Evolutionary conservation across 2,329 filamentous ascomycete species (phyloP).

Genomic region (Sporothrix pallida): DNA sequence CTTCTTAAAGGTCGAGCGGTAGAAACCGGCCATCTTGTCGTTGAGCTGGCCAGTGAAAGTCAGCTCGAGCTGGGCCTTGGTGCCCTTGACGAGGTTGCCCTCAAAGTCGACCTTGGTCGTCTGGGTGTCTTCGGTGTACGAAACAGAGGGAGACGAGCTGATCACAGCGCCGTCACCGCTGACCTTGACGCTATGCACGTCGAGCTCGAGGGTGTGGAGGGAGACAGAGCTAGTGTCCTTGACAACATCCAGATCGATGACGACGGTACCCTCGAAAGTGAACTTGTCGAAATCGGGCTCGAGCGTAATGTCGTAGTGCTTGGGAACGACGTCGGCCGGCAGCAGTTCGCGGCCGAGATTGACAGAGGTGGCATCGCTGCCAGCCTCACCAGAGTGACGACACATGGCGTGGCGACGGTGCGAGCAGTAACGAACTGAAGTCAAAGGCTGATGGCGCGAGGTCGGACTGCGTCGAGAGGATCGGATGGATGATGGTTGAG

Average conservation of each 20-base stretch:
- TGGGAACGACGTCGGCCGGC: slow-evolving; percentile 88
- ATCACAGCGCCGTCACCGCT: slow-evolving; percentile 62
- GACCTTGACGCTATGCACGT: slow-evolving; percentile 77
- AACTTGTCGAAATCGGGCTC: slow-evolving; percentile 90
- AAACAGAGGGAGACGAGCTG: slow-evolving; percentile 68
- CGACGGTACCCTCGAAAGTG: slow-evolving; percentile 82
- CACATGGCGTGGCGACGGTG: slow-evolving; percentile 76
- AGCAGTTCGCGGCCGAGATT: slow-evolving; percentile 75
- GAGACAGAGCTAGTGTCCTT: slow-evolving; percentile 85
- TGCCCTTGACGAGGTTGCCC: slow-evolving; percentile 72
- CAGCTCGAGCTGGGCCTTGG: slow-evolving; percentile 77
- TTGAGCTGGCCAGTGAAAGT: slow-evolving; percentile 80
- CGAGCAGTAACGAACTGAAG: slow-evolving; percentile 67
- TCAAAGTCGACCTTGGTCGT: slow-evolving; percentile 81
- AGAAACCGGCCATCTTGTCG: slow-evolving; percentile 89
- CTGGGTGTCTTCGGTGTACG: slow-evolving; percentile 79
- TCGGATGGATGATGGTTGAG: not conserved
- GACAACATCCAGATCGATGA: slow-evolving; percentile 84
- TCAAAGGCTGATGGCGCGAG: slow-evolving; percentile 19
- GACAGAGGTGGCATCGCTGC: slow-evolving; percentile 47
- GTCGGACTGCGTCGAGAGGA: slow-evolving; percentile 17
- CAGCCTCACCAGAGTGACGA: slow-evolving; percentile 51
- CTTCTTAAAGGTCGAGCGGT: slow-evolving; percentile 88
- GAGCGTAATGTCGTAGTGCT: slow-evolving; percentile 87
- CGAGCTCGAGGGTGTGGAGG: slow-evolving; percentile 85